Evolutionary conservation across 331 rosid species (phyloP), one percentile per base, ranked within the genome.

Genomic region (Pyrus hybrid): DNA sequence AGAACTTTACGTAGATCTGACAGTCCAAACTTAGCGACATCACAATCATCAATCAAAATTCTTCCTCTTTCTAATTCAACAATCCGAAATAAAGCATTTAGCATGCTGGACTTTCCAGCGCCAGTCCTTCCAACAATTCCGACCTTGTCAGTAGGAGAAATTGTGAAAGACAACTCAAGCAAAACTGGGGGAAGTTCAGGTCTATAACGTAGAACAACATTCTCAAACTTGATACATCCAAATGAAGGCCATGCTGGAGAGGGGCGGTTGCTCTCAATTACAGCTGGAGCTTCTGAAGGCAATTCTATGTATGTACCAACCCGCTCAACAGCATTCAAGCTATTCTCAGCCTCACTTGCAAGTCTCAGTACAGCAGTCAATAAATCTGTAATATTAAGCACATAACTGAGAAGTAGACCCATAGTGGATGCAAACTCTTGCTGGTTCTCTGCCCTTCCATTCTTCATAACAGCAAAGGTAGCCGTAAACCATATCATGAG

Each of bases 361-460:
- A 82, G 96, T 85, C 98, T 88, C 51, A 94, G 92, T 75, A 94
- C 98, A 67, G 32, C 90, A 17, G 97, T 94, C 72, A 91, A 83
- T 76, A 94, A 86, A 71, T 75, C 81, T 20, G 98, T 94, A 73
- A 94, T 94, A 75, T 88, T 93, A 81, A 91, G 86, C 76, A 96
- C 93, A 84, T 94, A 91, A 80, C 96, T 94, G 70, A 85, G 88
- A 65, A 85, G 86, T 4, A 85, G 81, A 77, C 88, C 88, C 86
- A 85, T 85, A n/a, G 88, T 85, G 65, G 88, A 82, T 20, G 88
- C 88, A 70, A 85, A 85, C 62, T 69, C 86, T 66, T 79, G 51
- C 79, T 76, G 86, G 76, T 85, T 82, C 29, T 63, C 82, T 51
- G 86, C 86, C 80, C 84, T 77, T 61, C 84, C 86, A 72, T 85